These are phyloP conservation scores for Biancaea sappan DNA, from an alignment of 306 rosid genomes.

Conservation along the genomic window DNA sequence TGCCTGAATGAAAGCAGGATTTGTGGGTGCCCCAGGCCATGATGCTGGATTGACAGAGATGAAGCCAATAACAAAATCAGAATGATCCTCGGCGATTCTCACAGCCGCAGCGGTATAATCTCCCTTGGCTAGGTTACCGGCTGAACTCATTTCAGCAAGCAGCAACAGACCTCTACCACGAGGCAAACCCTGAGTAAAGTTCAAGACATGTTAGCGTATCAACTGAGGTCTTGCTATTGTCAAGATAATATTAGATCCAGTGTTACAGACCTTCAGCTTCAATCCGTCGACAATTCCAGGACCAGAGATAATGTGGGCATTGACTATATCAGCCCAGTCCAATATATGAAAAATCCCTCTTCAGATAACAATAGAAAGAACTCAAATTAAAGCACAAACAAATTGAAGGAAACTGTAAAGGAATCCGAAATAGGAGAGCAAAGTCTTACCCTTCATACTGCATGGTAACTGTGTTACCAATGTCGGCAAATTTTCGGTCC, in stretches of 20 bases:
- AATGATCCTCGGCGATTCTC: slow-evolving; percentile 85
- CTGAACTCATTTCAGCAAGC: slow-evolving; percentile 96
- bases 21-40: slow-evolving; percentile 85
- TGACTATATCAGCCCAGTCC: slow-evolving; percentile 97
- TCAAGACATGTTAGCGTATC: slow-evolving; percentile 24
- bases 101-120: slow-evolving; percentile 85
- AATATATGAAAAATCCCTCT: slow-evolving; percentile 86
- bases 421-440: slow-evolving; percentile 9
- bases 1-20: slow-evolving; percentile 91
- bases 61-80: slow-evolving; percentile 92
- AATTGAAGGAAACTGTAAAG: slow-evolving; percentile 5
- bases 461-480: slow-evolving; percentile 93
- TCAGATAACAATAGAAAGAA: slow-evolving; percentile 32
- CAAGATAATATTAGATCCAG: neutral
- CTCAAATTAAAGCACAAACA: slow-evolving; percentile 5
- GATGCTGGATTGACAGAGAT: slow-evolving; percentile 94
- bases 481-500: slow-evolving; percentile 94
- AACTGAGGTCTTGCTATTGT: slow-evolving; percentile 1
- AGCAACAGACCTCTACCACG: slow-evolving; percentile 79
- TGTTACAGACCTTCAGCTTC: slow-evolving; percentile 67
- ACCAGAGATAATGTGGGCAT: slow-evolving; percentile 94
- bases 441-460: slow-evolving; percentile 84
- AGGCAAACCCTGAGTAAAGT: slow-evolving; percentile 70
- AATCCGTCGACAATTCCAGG: slow-evolving; percentile 92
- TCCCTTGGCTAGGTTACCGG: slow-evolving; percentile 90